phyloP scores from a whole-genome alignment of 2,329 filamentous ascomycete species.

The Nemania serpens region DNA sequence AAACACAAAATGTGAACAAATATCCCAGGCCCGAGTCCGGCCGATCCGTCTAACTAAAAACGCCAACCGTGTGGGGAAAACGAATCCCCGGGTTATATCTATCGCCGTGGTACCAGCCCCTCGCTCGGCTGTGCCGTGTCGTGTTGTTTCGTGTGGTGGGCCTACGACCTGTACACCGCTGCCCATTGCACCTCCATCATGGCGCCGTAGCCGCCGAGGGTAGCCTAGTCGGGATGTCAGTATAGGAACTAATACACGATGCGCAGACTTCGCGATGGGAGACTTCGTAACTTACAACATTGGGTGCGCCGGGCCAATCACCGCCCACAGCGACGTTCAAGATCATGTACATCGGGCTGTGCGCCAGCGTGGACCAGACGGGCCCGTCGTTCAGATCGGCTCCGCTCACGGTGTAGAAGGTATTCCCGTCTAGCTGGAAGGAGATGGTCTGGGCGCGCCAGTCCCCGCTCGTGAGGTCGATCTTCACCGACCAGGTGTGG shows the following conservation, averaged over 20 bases:
- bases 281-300: conserved; percentile 35
- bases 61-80: conserved; percentile 31
- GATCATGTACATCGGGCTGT: conserved; percentile 55
- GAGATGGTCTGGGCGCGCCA: conserved; percentile 56
- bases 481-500: conserved; percentile 56
- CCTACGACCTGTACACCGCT: conserved; percentile 40
- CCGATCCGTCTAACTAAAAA: conserved; percentile 28
- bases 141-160: neutral
- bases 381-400: conserved; percentile 49
- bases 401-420: conserved; percentile 52
- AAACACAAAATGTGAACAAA: conserved; percentile 8
- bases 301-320: conserved; percentile 47
- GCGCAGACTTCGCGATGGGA: too few relatives aligned
- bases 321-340: conserved; percentile 62
- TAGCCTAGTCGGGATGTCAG: conserved; percentile 32
- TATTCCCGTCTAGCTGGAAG: conserved; percentile 54
- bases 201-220: conserved; percentile 38
- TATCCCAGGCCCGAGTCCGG: conserved; percentile 7
- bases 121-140: neutral
- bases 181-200: conserved; percentile 44
- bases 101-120: neutral
- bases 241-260: too few relatives aligned
- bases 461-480: conserved; percentile 53
- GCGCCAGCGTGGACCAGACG: conserved; percentile 56
- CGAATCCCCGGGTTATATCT: conserved; percentile 7